Base-by-base conservation (phyloP, 202 grass and related monocot species). In the Digitaria exilis region DNA sequence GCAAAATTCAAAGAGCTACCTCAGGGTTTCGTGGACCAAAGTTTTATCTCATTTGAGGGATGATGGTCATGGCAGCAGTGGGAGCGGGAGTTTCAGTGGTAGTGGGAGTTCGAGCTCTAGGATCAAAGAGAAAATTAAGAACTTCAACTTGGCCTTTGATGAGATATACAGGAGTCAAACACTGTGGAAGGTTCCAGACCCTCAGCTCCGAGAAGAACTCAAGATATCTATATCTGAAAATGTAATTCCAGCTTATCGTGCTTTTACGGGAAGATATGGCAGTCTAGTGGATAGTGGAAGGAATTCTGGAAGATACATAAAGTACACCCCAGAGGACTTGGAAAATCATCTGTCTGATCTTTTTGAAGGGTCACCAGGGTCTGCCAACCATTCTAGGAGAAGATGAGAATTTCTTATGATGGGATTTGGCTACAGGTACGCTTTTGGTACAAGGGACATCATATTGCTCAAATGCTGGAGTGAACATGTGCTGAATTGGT, bases 211-310 rank as follows among this genome's bases (percentile, higher is more conserved):
- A 50, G 96, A 98, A 84, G 96, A 98, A 69, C 88, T 98, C 35
- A 98, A 90, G 81, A 98, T 98, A 71, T 98, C 93, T 58, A 92
- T 98, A 88, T 92, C 93, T 35, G 96, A 98, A 71, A 89, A 90
- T 77, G 91, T 98, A 32, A 96, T 98, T 34, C 96, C 93, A 73
- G 96, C 96, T 48, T 98, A 98, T 69, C 91, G 96, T 72, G 87
- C 91, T 82, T 98, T 98, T 78, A 71, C 95, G 78, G 96, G 96
- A 85, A 89, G 96, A 55, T 96, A 90, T 77, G 89, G 91, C 73
- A 48, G 92, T 80, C 84, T 90, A 85, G 77, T 96, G 78, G 93
- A 98, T 83, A 87, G 85, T 12, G 87, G 96, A 81, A 91, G 91
- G 31, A 84, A 88, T 80, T 85, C 87, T 54, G 87, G 79, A 75